Evolutionary conservation across 2,329 filamentous ascomycete genomes (phyloP).

Genomic region (Raffaelea ambrosiae): DNA sequence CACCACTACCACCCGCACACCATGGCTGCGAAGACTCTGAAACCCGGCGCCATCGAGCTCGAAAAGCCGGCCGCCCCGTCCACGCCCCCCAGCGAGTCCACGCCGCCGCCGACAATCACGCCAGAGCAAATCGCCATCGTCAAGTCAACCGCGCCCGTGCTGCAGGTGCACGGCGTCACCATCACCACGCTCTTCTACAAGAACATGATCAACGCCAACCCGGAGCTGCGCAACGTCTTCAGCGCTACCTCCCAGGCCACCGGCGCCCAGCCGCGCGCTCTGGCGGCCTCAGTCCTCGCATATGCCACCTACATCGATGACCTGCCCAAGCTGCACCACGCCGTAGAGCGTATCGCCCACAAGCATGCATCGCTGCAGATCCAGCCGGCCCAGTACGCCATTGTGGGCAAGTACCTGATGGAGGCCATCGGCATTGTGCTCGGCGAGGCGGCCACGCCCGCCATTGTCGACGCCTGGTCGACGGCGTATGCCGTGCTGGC

Average conservation of each 20-base stretch:
- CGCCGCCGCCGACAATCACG: conserved; percentile 35
- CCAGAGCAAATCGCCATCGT: conserved; percentile 59
- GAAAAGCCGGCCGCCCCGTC: not conserved
- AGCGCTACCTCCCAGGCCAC: conserved; percentile 61
- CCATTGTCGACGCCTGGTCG: conserved; percentile 62
- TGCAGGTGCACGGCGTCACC: conserved; percentile 56
- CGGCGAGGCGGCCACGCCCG: conserved; percentile 56
- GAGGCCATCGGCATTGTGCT: conserved; percentile 60
- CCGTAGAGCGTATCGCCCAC: conserved; percentile 61
- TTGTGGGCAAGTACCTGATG: conserved; percentile 62
- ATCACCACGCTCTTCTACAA: conserved; percentile 69
- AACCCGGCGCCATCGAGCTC: not conserved
- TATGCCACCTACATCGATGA: conserved; percentile 69
- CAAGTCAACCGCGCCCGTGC: conserved; percentile 67
- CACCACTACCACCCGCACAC: not conserved
- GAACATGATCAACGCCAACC: conserved; percentile 56
- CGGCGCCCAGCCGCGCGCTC: conserved; percentile 59
- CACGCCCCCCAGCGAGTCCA: not conserved
- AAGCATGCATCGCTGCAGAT: conserved; percentile 70
- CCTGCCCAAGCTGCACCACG: conserved; percentile 46
- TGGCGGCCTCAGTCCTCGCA: conserved; percentile 60
- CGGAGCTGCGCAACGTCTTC: conserved; percentile 61
- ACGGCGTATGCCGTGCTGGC: conserved; percentile 65
- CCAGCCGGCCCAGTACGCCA: conserved; percentile 57
- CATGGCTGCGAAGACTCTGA: not conserved